Evolutionary conservation across 768 basidiomycete species (phyloP), one percentile per base, ranked within the genome.

Genomic region (Pleurotus tuber-regium): DNA sequence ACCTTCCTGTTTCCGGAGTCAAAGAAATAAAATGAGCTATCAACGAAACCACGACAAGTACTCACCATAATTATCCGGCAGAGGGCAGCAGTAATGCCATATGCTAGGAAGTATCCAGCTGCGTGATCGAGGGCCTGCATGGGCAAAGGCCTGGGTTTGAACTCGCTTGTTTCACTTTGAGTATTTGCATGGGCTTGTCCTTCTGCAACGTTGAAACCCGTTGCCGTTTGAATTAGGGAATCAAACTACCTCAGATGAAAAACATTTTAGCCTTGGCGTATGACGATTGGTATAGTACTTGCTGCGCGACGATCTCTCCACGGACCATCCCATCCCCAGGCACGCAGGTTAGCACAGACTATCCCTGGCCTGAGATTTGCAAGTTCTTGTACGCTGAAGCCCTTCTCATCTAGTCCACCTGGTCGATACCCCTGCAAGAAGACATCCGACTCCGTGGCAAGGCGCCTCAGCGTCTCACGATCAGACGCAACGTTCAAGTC

Each of bases 401-500:
- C 80, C 50, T 76, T 78, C 2, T 54, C 64, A 6, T 64, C 65
- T 11, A 84, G 61, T 0, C 75, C 76, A 2, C 74, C 75, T 0
- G 83, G 82, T 9, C 82, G 72, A 61, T 84, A 85, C 2, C 77
- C 72, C 56, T 86, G 83, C 11, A 86, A 59, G 60, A 86, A 84
- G 7, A 85, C 80, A 56, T 84, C 79, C 0, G 76, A 69, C 21
- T 70, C 69, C 35, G 59, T 54, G 14, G 70, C 63, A 1, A 86
- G 71, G 1, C 51, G 38, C 16, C 50, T 50, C 4, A 83, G 67
- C 6, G 47, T 69, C 8, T 61, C 57, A 7, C 54, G 57, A 47
- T 77, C 77, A 1, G 53, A 19, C 5, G 55, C 19, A 1, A 39
- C 36, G 3, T 64, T 70, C 4, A 86, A 68, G 53, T 85, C 79